Evolutionary conservation across 1,284 basidiomycete genomes (phyloP).

Genomic region (Naganishia albida): DNA sequence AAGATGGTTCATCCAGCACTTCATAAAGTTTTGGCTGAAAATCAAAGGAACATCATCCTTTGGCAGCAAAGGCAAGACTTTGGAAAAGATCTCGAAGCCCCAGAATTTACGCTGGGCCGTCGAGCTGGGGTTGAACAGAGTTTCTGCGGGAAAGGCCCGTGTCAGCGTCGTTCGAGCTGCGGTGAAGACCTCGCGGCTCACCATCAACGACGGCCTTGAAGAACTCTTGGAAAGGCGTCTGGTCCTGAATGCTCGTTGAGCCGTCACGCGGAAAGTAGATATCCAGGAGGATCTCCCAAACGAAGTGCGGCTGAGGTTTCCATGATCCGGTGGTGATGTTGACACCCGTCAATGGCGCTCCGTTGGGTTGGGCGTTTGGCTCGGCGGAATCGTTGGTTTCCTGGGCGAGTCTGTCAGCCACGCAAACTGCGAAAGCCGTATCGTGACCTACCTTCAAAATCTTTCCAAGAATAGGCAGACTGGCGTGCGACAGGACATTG

Average conservation of each 20-base stretch:
- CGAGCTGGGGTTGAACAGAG: slow-evolving; percentile 78
- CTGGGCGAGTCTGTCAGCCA: slow-evolving; percentile 30
- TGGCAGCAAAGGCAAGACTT: slow-evolving; percentile 70
- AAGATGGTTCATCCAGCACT: slow-evolving; percentile 93
- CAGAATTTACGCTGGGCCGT: slow-evolving; percentile 90
- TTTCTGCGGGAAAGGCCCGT: slow-evolving; percentile 61
- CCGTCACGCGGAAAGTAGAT: slow-evolving; percentile 63
- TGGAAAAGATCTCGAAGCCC: slow-evolving; percentile 91
- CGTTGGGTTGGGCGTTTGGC: slow-evolving; percentile 39
- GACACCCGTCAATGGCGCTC: slow-evolving; percentile 35
- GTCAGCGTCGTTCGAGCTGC: slow-evolving; percentile 11
- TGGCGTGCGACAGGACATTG: slow-evolving; percentile 65
- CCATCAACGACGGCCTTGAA: slow-evolving; percentile 88
- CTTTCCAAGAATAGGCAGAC: slow-evolving; percentile 71
- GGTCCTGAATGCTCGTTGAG: slow-evolving; percentile 42
- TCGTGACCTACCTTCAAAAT: slow-evolving; percentile 68
- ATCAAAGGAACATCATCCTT: slow-evolving; percentile 74
- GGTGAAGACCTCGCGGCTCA: slow-evolving; percentile 43
- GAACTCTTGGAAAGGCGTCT: slow-evolving; percentile 82
- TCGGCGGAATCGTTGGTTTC: slow-evolving; percentile 47
- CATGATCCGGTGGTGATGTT: slow-evolving; percentile 63
- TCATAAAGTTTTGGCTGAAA: slow-evolving; percentile 95
- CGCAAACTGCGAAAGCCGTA: background rate
- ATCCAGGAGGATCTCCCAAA: slow-evolving; percentile 83
- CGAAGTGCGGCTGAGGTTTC: slow-evolving; percentile 90